Conservation (phyloP, 306 rosid genomes). For the Sphenostylis stenocarpa region DNA sequence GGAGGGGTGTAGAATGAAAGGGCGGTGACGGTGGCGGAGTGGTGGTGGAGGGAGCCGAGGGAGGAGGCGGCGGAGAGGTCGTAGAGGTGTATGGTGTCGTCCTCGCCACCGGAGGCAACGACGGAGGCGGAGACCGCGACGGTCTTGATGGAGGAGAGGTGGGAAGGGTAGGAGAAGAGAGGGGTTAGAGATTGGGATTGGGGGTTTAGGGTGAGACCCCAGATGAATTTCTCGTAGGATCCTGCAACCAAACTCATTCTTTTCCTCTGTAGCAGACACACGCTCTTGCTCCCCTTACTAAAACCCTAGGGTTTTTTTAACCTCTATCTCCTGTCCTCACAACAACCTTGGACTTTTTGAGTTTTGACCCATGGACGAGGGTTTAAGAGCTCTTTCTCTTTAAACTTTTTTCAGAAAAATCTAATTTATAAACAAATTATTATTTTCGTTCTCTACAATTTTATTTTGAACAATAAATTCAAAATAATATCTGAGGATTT, state of each 20-base stretch:
- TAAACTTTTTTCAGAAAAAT: too few relatives aligned
- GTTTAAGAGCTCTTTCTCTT: too few relatives aligned
- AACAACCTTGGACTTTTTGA: too few relatives aligned
- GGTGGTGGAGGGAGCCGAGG: slow-evolving; percentile 79
- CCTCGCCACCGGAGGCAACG: slow-evolving; percentile 91
- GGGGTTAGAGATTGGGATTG: slow-evolving; percentile 55
- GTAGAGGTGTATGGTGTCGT: slow-evolving; percentile 89
- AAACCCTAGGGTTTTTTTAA: neutral
- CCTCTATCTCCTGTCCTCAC: too few relatives aligned
- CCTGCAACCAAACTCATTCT: slow-evolving; percentile 82
- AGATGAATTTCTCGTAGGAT: slow-evolving; percentile 80
- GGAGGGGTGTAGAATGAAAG: slow-evolving; percentile 78
- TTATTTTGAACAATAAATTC: too few relatives aligned
- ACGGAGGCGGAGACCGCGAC: slow-evolving; percentile 67
- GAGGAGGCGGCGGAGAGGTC: slow-evolving; percentile 66
- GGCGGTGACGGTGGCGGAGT: slow-evolving; percentile 74
- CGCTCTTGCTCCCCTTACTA: neutral
- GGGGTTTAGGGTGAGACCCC: slow-evolving; percentile 80
- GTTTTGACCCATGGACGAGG: too few relatives aligned
- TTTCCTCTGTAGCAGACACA: too few relatives aligned
- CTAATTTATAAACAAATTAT: too few relatives aligned
- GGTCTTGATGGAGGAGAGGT: slow-evolving; percentile 69
- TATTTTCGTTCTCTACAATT: too few relatives aligned
- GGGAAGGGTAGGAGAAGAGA: slow-evolving; percentile 85
- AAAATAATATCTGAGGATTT: too few relatives aligned